Percentiles rank a stretch among this genome's conserved stretches.
These are phyloP conservation scores for Ceratobasidium sp. DNA, from an alignment of 1,284 basidiomycete genomes.

Conservation along the genomic window DNA sequence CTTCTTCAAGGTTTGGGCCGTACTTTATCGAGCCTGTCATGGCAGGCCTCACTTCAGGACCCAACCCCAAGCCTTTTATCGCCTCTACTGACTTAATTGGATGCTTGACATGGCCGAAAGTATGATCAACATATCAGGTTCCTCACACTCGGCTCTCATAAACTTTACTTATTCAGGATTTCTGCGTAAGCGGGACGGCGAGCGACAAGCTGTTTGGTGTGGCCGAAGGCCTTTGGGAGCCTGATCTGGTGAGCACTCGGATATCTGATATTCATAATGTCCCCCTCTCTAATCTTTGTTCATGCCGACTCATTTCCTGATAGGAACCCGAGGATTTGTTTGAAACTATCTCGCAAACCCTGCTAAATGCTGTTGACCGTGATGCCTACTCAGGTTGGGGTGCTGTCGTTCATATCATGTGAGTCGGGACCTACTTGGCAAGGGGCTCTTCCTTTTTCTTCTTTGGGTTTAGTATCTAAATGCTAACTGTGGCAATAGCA, in stretches of 20 bases:
- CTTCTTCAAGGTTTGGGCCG: slow-evolving; percentile 78
- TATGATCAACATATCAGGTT: too few relatives aligned
- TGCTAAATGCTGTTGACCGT: slow-evolving; percentile 95
- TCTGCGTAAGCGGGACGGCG: slow-evolving; percentile 96
- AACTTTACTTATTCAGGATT: slow-evolving; percentile 79
- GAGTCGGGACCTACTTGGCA: slow-evolving; percentile 61
- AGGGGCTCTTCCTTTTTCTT: slow-evolving; percentile 2
- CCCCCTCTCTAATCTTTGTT: background rate
- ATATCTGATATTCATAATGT: background rate
- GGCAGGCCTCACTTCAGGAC: slow-evolving; percentile 86
- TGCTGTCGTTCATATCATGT: slow-evolving; percentile 95
- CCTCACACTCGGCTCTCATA: too few relatives aligned
- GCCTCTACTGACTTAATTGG: slow-evolving; percentile 97
- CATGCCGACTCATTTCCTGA: slow-evolving; percentile 4
- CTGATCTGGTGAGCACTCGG: slow-evolving; percentile 75
- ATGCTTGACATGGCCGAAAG: slow-evolving; percentile 88
- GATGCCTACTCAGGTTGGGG: slow-evolving; percentile 99
- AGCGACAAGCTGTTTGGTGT: slow-evolving; percentile 96
- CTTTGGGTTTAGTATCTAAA: background rate
- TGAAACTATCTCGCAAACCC: slow-evolving; percentile 97
- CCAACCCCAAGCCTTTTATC: slow-evolving; percentile 91
- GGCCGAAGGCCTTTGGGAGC: slow-evolving; percentile 99
- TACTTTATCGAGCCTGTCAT: slow-evolving; percentile 99
- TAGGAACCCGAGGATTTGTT: slow-evolving; percentile 95
- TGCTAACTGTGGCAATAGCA: slow-evolving; percentile 65